Percentiles rank a stretch among this genome's conserved stretches.
Conservation (phyloP, 2,329 filamentous ascomycete genomes). For the Beauveria brongniartii region DNA sequence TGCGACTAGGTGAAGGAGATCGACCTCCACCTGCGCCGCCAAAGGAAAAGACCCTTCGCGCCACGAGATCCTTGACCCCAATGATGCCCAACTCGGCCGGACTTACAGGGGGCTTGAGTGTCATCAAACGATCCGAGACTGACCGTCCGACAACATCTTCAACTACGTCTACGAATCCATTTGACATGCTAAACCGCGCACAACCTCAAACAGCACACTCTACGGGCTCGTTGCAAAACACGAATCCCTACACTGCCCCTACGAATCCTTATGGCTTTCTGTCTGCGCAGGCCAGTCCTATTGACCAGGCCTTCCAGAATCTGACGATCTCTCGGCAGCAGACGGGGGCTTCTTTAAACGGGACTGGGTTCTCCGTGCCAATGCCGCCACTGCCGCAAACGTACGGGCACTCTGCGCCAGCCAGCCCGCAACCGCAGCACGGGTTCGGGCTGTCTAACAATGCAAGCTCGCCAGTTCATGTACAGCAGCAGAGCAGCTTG, state of each 20-base stretch:
- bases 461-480: slow-evolving; percentile 31
- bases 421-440: slow-evolving; percentile 32
- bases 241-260: slow-evolving; percentile 45
- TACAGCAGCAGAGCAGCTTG: slow-evolving; percentile 24
- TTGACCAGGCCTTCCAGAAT: slow-evolving; percentile 67
- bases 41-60: slow-evolving; percentile 39
- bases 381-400: slow-evolving; percentile 29
- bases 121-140: slow-evolving; percentile 14
- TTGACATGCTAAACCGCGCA: slow-evolving; percentile 49
- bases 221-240: slow-evolving; percentile 52
- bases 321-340: slow-evolving; percentile 57
- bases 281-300: slow-evolving; percentile 27
- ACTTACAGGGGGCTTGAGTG: slow-evolving; percentile 17
- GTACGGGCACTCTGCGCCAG: slow-evolving; percentile 37
- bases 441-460: slow-evolving; percentile 32
- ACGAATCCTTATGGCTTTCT: slow-evolving; percentile 64
- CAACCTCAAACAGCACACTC: slow-evolving; percentile 58
- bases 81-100: slow-evolving; percentile 29
- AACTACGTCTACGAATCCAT: slow-evolving; percentile 56
- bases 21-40: slow-evolving; percentile 32
- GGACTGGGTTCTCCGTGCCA: slow-evolving; percentile 49
- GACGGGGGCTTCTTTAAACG: slow-evolving; percentile 67
- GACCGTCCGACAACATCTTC: slow-evolving; percentile 32
- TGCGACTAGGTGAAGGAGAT: slow-evolving; percentile 68
- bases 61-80: slow-evolving; percentile 48